Base-by-base conservation (phyloP, 257 asterid genomes). In the Fraxinus americana region DNA sequence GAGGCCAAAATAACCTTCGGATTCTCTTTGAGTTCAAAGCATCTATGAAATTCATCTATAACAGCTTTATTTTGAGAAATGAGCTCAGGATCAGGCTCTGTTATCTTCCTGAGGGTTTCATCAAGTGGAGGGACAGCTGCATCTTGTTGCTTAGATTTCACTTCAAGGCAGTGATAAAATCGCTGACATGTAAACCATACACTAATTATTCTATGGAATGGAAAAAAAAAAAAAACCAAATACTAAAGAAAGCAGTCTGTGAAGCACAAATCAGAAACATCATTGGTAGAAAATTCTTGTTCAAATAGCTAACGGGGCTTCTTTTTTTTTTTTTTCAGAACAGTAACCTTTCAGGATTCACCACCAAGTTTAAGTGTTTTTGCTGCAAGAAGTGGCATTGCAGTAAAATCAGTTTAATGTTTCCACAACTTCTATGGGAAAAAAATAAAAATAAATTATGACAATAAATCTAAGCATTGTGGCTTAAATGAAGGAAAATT, bases 111-210 rank as follows among this genome's bases (percentile, higher is more conserved):
- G 59, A 96, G 97, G 71, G 97, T 89, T 70, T 90, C 97, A 79
- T 96, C 97, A 74, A 93, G 89, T 52, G 93, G 98, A 82, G 99
- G 97, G 68, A 93, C 81, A 81, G 86, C 86, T 75, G 98, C 94
- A 87, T 87, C 81, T 61, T 82, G 90, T 81, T 90, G 92, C 90
- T 87, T 93, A 36, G 98, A 93, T 83, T 85, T 96, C 91, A 93
- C 76, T 82, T 96, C 97, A 78, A 93, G 94, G 80, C 88, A 67
- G 35, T 83, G 92, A 78, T 90, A 96, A 73, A 81, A 96, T 30
- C 97, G 96, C 99, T 95, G 94, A 43, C 78, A 73, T 19, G 75
- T 72, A 79, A 78, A 76, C 35, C 38, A 36, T 63, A 68, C 19
- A 32, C 63, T 16, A 35, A 70, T 41, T 75, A 78, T 59, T 59